A percentile compares a stretch with the other conserved stretches of the same genome.
phyloP scores from a whole-genome alignment of 192 early-diverging fungal genomes.

The Rhizoclosmatium sp. region DNA sequence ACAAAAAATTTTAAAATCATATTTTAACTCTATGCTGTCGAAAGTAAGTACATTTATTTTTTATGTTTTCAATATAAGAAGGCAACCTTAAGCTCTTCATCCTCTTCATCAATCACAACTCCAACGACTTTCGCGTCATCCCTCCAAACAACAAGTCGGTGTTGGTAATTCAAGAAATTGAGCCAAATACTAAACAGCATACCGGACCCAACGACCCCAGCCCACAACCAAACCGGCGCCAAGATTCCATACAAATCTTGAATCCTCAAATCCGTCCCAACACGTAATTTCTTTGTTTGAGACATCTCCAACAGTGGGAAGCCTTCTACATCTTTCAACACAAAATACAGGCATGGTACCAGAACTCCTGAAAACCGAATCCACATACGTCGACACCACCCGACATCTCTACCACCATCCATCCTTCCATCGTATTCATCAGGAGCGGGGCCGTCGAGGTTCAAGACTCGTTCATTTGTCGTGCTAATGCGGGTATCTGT shows the following conservation, averaged over 20 bases:
- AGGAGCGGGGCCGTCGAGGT: not conserved
- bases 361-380: conserved; percentile 14
- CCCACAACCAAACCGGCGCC: conserved; percentile 14
- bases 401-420: conserved; percentile 26
- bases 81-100: conserved; percentile 35
- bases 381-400: conserved; percentile 33
- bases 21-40: not conserved
- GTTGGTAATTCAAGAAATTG: conserved; percentile 37
- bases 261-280: not conserved
- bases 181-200: conserved; percentile 20
- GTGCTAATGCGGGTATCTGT: not conserved
- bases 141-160: conserved; percentile 30
- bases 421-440: conserved; percentile 36
- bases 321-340: not conserved
- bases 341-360: conserved; percentile 3
- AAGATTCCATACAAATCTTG: not conserved
- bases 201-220: conserved; percentile 10
- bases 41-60: not conserved
- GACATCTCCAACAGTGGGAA: not conserved
- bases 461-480: conserved; percentile 6
- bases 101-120: conserved; percentile 32
- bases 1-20: not conserved
- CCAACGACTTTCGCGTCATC: not conserved
- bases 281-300: not conserved
- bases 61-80: conserved; percentile 22